phyloP scores from a whole-genome alignment of 257 asterid genomes.

The Nicotiana noctiflora region DNA sequence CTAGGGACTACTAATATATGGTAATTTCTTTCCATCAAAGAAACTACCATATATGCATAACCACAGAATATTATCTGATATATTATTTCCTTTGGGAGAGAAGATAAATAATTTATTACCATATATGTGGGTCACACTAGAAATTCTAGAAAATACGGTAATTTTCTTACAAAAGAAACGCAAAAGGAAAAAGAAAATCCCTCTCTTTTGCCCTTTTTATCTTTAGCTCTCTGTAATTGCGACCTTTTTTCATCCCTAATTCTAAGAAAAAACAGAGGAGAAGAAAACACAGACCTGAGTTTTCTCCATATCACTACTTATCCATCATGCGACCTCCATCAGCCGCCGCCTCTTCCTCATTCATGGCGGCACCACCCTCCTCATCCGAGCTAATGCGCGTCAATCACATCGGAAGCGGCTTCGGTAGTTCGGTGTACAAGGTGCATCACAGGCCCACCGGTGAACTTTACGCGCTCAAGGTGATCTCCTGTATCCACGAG shows the following conservation, averaged over 20 bases:
- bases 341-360: not conserved
- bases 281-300: not conserved
- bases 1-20: too few species aligned
- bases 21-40: too few species aligned
- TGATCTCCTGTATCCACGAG: conserved; percentile 16
- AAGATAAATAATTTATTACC: too few species aligned
- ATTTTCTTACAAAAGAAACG: too few species aligned
- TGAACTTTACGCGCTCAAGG: conserved; percentile 21
- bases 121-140: too few species aligned
- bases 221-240: not conserved
- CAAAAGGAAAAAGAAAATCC: not conserved
- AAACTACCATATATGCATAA: too few species aligned
- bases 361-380: conserved; percentile 1
- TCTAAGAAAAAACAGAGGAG: not conserved
- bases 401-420: not conserved
- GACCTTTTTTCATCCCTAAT: not conserved
- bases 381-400: conserved; percentile 12
- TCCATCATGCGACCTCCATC: not conserved
- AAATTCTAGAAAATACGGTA: too few species aligned
- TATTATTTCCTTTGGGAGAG: too few species aligned
- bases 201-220: not conserved
- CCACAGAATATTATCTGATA: too few species aligned
- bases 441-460: conserved; percentile 16
- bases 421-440: conserved; percentile 20
- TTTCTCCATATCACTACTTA: not conserved